Base-by-base conservation (phyloP, 2,329 filamentous ascomycete species). In the Tolypocladium tropicale region DNA sequence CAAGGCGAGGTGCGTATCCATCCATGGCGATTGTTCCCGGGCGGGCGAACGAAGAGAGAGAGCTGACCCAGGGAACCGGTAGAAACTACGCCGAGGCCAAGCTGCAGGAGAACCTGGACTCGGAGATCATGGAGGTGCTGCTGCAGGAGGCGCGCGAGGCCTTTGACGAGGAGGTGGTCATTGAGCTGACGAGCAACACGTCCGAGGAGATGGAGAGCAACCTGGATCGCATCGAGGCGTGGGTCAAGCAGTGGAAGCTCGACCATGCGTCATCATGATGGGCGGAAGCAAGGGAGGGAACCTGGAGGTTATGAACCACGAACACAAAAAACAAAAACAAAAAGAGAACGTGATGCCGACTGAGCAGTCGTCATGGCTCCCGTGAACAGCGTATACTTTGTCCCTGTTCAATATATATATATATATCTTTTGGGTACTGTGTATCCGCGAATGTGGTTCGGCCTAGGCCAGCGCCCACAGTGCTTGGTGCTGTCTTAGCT, bases 121-220 rank as follows among this genome's bases (percentile, higher is more conserved):
- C 90, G 33, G 94, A 99, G 75, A 97, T 99, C 68, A 97, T 99
- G 86, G 88, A 96, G 67, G 90, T 97, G 30, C 76, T 99, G 56
- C 77, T 95, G 23, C 87, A 96, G 63, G 94, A 99, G 75, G 94
- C 94, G 34, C 79, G 85, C 58, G 92, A 96, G 60, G 83, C 88
- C 12, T 99, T 93, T 66, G 88, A 90, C 55, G 83, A 88, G 70
- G 84, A 94, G 67, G 89, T 95, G 63, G 87, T 99, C 39, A 88
- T 97, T 30, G 91, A 96, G 72, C 74, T 99, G 66, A 83, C 77
- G 66, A 97, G 93, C 72, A 88, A 95, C 68, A 81, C 81, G 55
- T 79, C 84, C 2, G 87, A 92, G 53, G 89, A 96, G 71, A 88
- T 99, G 70, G 93, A 99, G 65, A 81, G 76, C 59, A 99, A 99